Evolutionary conservation across 2,329 filamentous ascomycete genomes (phyloP).

Genomic region (Dryadomyces quercivorus): DNA sequence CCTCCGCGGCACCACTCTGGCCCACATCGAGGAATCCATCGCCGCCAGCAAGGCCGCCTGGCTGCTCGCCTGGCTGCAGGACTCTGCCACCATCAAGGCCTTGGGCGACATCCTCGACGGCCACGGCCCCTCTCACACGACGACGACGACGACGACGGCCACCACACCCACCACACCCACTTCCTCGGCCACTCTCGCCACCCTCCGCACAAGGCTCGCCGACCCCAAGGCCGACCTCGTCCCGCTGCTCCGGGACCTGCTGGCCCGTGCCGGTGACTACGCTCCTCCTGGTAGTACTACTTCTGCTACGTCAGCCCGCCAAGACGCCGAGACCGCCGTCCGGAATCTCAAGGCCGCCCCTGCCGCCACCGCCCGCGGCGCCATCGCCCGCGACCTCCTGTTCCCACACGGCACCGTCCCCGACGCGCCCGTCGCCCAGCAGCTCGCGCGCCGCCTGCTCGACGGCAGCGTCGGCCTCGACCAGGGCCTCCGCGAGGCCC

Average conservation of each 20-base stretch:
- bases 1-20: constrained; percentile 25
- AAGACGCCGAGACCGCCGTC: constrained; percentile 3
- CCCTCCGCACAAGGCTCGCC: too few species aligned
- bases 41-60: constrained; percentile 39
- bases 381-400: constrained; percentile 11
- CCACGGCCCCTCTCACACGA: background rate
- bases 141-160: background rate
- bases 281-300: background rate
- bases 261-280: background rate
- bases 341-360: constrained; percentile 7
- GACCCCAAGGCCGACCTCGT: background rate
- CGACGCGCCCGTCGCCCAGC: constrained; percentile 2
- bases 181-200: too few species aligned
- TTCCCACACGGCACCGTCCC: constrained; percentile 4
- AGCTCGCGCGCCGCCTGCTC: constrained; percentile 4
- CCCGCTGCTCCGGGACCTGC: too few species aligned
- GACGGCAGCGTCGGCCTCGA: constrained; percentile 7
- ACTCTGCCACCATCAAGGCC: constrained; percentile 1
- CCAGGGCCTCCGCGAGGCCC: constrained; percentile 6
- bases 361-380: constrained; percentile 8
- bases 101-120: background rate
- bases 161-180: background rate
- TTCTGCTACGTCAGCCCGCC: too few species aligned
- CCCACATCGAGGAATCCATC: constrained; percentile 36
- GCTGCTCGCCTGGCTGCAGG: constrained; percentile 20